Evolutionary conservation across 1,284 basidiomycete genomes (phyloP).

Genomic region (Marasmius tenuissimus): DNA sequence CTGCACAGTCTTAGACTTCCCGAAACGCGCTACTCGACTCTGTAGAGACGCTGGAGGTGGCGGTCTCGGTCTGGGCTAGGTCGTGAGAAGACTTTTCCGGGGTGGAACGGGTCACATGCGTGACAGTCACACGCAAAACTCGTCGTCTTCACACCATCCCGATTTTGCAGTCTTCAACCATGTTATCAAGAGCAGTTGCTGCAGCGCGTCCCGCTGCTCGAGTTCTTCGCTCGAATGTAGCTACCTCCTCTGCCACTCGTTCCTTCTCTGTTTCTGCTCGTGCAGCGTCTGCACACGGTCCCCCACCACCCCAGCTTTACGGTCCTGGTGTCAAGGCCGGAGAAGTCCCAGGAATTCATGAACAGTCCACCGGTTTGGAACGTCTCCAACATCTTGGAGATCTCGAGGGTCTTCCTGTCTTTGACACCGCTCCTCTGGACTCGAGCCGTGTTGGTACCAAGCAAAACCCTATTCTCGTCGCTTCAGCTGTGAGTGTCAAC

Average conservation of each 20-base stretch:
- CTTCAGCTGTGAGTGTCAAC: slow-evolving; percentile 73
- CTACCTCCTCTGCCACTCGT: slow-evolving; percentile 37
- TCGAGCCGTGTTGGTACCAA: slow-evolving; percentile 88
- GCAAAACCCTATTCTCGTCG: slow-evolving; percentile 85
- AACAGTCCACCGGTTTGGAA: slow-evolving; percentile 96
- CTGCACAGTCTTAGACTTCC: too few relatives aligned
- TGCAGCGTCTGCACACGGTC: slow-evolving; percentile 48
- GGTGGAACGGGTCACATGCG: background rate
- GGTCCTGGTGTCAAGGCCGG: slow-evolving; percentile 78
- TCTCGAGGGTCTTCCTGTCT: slow-evolving; percentile 87
- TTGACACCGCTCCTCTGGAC: slow-evolving; percentile 88
- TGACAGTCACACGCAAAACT: background rate
- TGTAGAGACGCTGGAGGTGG: too few relatives aligned
- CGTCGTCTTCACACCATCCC: background rate
- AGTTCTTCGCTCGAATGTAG: slow-evolving; percentile 10
- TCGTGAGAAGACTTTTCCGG: background rate
- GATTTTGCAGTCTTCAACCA: slow-evolving; percentile 1
- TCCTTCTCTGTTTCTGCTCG: slow-evolving; percentile 56
- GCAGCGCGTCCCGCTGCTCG: slow-evolving; percentile 14
- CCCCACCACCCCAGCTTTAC: slow-evolving; percentile 67
- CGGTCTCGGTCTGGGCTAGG: too few relatives aligned
- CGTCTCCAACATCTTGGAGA: slow-evolving; percentile 91
- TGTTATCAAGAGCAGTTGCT: slow-evolving; percentile 15
- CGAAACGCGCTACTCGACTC: too few relatives aligned
- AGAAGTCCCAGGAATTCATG: slow-evolving; percentile 79